Conservation (phyloP, 495 filamentous ascomycete species). For the Aspergillus affinis region DNA sequence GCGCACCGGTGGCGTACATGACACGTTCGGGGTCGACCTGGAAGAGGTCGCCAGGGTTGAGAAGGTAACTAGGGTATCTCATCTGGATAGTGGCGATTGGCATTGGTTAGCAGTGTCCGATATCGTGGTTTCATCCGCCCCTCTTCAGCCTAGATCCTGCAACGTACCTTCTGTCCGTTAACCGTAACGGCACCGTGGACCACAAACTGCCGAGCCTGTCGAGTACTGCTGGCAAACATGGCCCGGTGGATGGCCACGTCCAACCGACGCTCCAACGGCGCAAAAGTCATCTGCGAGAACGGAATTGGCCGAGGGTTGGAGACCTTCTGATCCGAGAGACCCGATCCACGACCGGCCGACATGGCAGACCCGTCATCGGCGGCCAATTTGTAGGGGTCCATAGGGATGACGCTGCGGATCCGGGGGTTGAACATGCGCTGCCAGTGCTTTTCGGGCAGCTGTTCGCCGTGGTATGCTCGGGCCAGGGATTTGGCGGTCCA, state of each 20-base stretch:
- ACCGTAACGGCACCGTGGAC: slow-evolving; percentile 91
- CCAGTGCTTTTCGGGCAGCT: slow-evolving; percentile 88
- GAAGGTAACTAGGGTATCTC: slow-evolving; percentile 86
- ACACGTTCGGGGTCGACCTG: slow-evolving; percentile 88
- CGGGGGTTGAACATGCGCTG: slow-evolving; percentile 82
- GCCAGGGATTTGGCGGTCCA: slow-evolving; percentile 81
- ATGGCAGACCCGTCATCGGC: slow-evolving; percentile 73
- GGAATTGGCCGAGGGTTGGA: slow-evolving; percentile 52
- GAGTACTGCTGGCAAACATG: slow-evolving; percentile 89
- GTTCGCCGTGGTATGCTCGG: slow-evolving; percentile 90
- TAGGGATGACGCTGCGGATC: slow-evolving; percentile 76
- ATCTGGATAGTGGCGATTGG: slow-evolving; percentile 56
- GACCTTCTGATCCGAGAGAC: slow-evolving; percentile 33
- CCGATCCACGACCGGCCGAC: slow-evolving; percentile 80
- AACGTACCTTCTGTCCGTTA: slow-evolving; percentile 85
- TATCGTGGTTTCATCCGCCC: background rate
- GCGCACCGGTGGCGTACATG: slow-evolving; percentile 77
- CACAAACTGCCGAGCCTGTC: slow-evolving; percentile 92
- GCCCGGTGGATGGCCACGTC: slow-evolving; percentile 91
- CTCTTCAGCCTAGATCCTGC: slow-evolving; percentile 2
- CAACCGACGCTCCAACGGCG: slow-evolving; percentile 83
- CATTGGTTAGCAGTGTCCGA: background rate
- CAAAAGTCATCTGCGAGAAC: slow-evolving; percentile 91
- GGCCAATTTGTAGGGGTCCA: slow-evolving; percentile 77
- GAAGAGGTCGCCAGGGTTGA: slow-evolving; percentile 98